phyloP scores from a whole-genome alignment of 2,329 filamentous ascomycete genomes.

The Aspergillus hiratsukae region DNA sequence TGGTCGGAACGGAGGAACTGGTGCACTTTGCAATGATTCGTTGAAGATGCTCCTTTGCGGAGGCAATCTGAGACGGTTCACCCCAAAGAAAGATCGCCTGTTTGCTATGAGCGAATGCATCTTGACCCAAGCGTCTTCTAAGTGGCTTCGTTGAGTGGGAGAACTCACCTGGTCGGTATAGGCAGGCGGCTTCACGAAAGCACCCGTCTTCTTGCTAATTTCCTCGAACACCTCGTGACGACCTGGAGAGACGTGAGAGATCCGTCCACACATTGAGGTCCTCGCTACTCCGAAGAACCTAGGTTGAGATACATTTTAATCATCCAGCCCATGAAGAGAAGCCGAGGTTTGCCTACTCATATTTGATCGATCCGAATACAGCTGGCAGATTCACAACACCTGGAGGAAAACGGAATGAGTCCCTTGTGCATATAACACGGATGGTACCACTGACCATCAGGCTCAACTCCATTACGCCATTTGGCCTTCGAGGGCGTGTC shows the following conservation, averaged over 20 bases:
- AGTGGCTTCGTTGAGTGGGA: not conserved
- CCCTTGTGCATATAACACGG: not conserved
- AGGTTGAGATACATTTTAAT: not conserved
- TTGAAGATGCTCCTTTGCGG: slow-evolving; percentile 19
- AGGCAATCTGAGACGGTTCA: slow-evolving; percentile 17
- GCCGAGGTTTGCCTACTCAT: slow-evolving; percentile 16
- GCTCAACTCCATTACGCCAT: slow-evolving; percentile 18
- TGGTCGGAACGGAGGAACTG: slow-evolving; percentile 4
- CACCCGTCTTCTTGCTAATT: slow-evolving; percentile 23
- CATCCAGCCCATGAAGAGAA: not conserved
- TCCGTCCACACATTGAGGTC: slow-evolving; percentile 1
- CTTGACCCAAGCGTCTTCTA: not conserved
- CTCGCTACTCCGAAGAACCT: slow-evolving; percentile 21
- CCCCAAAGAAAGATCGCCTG: slow-evolving; percentile 27
- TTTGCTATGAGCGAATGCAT: not conserved
- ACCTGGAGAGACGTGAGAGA: slow-evolving; percentile 1
- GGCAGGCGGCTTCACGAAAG: slow-evolving; percentile 22
- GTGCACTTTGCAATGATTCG: slow-evolving; percentile 16
- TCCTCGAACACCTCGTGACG: slow-evolving; percentile 23
- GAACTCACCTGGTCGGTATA: slow-evolving; percentile 20
- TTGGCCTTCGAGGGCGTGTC: slow-evolving; percentile 22
- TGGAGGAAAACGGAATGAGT: not conserved
- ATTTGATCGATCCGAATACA: slow-evolving; percentile 18
- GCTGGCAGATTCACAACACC: slow-evolving; percentile 14
- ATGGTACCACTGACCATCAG: slow-evolving; percentile 12